Percentiles rank a stretch among this genome's conserved stretches.
Conservation (phyloP, 441 rosid genomes). For the Mallotus japonicus region DNA sequence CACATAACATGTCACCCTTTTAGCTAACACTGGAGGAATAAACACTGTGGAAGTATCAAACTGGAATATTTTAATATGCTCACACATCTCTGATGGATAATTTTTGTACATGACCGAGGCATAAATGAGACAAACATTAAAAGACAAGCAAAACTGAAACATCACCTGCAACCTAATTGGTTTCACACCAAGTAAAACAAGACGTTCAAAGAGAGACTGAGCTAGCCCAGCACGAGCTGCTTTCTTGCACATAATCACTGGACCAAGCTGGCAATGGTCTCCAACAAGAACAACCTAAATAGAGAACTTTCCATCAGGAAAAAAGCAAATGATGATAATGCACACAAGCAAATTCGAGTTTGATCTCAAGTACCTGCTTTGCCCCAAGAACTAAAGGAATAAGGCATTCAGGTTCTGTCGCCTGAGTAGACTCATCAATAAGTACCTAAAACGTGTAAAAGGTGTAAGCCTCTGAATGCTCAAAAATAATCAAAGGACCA, state of each 20-base stretch:
- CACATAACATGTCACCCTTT: too few relatives aligned
- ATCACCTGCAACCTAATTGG: constrained; percentile 98
- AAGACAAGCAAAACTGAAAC: background rate
- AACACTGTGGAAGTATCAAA: background rate
- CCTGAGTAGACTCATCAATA: constrained; percentile 99
- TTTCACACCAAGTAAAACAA: constrained; percentile 94
- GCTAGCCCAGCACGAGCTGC: constrained; percentile 99
- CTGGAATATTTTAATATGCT: background rate
- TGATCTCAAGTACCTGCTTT: constrained; percentile 69
- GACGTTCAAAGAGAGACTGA: constrained; percentile 97
- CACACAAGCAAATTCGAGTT: constrained; percentile 10
- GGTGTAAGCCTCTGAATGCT: constrained; percentile 27
- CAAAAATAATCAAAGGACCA: constrained; percentile 11
- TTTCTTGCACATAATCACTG: constrained; percentile 99
- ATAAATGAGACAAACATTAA: background rate
- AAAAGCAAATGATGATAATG: background rate
- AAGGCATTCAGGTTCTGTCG: constrained; percentile 99
- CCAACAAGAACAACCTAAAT: constrained; percentile 93
- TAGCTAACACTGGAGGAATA: background rate
- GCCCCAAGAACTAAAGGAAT: constrained; percentile 98
- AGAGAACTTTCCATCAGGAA: constrained; percentile 29
- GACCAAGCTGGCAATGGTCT: constrained; percentile 99
- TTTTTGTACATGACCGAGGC: background rate
- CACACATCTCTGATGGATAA: background rate
- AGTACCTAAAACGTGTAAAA: constrained; percentile 62